phyloP scores from a whole-genome alignment of 176 grass and related monocot genomes.

The Oryza meyeriana region DNA sequence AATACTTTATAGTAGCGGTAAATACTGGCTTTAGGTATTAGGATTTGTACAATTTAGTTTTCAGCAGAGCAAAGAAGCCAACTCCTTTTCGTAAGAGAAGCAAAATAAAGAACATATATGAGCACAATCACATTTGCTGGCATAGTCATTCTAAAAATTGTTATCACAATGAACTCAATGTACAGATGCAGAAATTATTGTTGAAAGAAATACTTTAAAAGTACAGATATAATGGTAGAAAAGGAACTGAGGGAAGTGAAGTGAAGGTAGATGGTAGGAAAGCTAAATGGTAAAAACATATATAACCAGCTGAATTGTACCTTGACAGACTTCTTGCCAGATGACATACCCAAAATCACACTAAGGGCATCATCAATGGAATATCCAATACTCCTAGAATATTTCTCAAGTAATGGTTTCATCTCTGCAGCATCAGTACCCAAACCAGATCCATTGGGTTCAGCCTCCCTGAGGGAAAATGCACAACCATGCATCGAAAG shows the following conservation, averaged over 20 bases:
- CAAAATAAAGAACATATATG: not conserved
- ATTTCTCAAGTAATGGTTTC: conserved; percentile 78
- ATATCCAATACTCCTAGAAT: conserved; percentile 82
- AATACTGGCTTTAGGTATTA: not conserved
- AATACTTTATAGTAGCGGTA: not conserved
- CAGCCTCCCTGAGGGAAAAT: conserved; percentile 44
- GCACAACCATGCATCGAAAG: conserved; percentile 60
- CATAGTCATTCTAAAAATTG: not conserved
- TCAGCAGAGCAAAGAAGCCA: not conserved
- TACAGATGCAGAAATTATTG: not conserved
- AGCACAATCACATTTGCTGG: not conserved
- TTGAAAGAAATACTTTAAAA: conserved; percentile 6
- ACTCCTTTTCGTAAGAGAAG: not conserved
- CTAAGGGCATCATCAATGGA: conserved; percentile 84
- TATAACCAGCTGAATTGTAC: conserved; percentile 32
- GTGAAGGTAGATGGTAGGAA: not conserved
- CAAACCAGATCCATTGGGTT: conserved; percentile 50
- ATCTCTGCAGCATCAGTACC: conserved; percentile 52
- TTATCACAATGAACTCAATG: not conserved
- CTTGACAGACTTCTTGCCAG: conserved; percentile 73
- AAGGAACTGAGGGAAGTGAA: not conserved
- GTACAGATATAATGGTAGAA: not conserved
- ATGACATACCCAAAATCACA: conserved; percentile 58
- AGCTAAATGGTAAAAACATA: conserved; percentile 20
- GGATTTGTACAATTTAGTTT: not conserved